Percentiles rank a stretch among this genome's conserved stretches.
Conservation (phyloP, 371 early-diverging fungal species). For the Capniomyces stellatus region DNA sequence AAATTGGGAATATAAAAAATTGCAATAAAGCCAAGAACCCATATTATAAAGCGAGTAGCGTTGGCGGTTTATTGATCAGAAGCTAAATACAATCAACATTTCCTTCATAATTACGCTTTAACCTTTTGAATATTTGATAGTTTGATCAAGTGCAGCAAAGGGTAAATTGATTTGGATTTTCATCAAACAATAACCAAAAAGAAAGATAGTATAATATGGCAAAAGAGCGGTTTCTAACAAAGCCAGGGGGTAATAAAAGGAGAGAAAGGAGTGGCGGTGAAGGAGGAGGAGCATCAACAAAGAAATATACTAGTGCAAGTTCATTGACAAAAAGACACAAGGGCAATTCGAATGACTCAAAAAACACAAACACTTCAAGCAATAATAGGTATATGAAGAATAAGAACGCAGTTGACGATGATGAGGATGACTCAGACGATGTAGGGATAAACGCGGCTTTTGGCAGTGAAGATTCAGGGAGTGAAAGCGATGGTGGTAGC, state of each 20-base stretch:
- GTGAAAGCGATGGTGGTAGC: neutral
- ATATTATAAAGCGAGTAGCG: neutral
- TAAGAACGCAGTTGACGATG: neutral
- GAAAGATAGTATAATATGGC: neutral
- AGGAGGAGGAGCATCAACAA: neutral
- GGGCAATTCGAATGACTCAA: neutral
- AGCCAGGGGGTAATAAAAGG: neutral
- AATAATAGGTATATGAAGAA: neutral
- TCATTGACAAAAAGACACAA: neutral
- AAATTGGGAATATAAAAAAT: too few relatives aligned
- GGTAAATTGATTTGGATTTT: neutral
- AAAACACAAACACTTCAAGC: neutral
- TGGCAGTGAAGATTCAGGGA: slow-evolving; percentile 33
- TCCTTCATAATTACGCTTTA: neutral
- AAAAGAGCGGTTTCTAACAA: neutral
- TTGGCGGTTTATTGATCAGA: neutral
- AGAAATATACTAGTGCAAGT: too few relatives aligned
- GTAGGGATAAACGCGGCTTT: slow-evolving; percentile 1
- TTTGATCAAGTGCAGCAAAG: neutral
- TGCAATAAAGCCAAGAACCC: neutral
- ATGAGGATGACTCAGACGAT: slow-evolving; percentile 3
- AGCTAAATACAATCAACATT: neutral
- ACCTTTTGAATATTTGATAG: neutral
- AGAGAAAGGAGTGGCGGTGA: neutral
- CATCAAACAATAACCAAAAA: neutral